A percentile compares a stretch with the other conserved stretches of the same genome.
phyloP scores from a whole-genome alignment of 164 flowering plant species.

The Vitis riparia region DNA sequence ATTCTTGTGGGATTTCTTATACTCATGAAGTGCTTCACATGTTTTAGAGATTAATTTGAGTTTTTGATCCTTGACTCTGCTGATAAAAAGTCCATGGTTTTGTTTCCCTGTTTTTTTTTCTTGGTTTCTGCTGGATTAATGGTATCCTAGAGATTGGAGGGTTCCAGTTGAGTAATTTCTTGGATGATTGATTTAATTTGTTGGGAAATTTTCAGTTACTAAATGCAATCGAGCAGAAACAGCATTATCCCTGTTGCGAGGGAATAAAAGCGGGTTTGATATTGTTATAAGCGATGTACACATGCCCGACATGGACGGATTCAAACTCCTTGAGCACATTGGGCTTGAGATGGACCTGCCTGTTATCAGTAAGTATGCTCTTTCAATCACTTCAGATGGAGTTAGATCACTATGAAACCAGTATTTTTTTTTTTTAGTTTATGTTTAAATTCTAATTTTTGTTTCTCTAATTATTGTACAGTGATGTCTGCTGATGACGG shows the following conservation, averaged over 20 bases:
- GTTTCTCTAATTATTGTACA: slow-evolving; percentile 18
- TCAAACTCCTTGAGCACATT: slow-evolving; percentile 77
- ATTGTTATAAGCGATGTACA: slow-evolving; percentile 89
- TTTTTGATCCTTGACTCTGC: background rate
- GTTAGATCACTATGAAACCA: background rate
- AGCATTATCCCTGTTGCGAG: slow-evolving; percentile 59
- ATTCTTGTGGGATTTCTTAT: background rate
- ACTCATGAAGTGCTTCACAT: background rate
- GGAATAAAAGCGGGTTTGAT: slow-evolving; percentile 59
- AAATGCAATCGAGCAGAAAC: slow-evolving; percentile 58
- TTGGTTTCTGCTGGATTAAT: too few relatives aligned
- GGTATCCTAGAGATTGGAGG: background rate
- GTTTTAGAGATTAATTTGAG: background rate
- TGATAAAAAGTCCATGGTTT: background rate
- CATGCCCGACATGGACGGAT: slow-evolving; percentile 98
- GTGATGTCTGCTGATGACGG: slow-evolving; percentile 98
- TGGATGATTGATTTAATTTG: slow-evolving; percentile 12
- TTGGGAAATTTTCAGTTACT: slow-evolving; percentile 52
- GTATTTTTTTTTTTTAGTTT: background rate
- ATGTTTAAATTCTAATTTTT: slow-evolving; percentile 6
- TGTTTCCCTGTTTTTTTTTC: background rate
- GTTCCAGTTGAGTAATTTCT: background rate
- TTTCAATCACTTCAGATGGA: background rate
- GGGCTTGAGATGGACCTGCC: slow-evolving; percentile 90
- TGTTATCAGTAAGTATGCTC: slow-evolving; percentile 65